Evolutionary conservation across 805 yeast genomes (phyloP), one percentile per base, ranked within the genome.

Genomic region (Cyberlindnera americana): DNA sequence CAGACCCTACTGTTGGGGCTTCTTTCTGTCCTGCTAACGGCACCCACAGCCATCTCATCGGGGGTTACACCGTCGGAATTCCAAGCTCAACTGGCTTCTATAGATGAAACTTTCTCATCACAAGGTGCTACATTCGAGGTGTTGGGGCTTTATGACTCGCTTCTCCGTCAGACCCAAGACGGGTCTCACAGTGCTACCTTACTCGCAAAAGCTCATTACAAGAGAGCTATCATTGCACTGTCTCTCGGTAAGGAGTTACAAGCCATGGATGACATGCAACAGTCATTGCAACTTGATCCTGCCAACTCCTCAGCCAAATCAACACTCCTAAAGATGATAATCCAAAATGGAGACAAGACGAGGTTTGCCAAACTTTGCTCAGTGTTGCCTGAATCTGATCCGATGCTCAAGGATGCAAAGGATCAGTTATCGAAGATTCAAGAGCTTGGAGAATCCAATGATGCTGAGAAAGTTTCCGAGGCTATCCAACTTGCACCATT

Each of bases 221-320:
- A 77, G 53, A 70, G 73, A 40, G 89, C 87, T 0, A 55, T 81
- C 31, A 73, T 82, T 3, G 81, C 81, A 38, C 59, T 79, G 38
- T 70, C 78, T 12, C 53, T 79, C 46, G 77, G 77, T 24, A 75
- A 73, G 42, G 83, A 77, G 22, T 47, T 57, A 23, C 64, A 65
- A 27, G 82, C 90, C 0, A 62, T 78, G 7, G 57, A 57, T 3
- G 80, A 77, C 47, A 75, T 83, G 41, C 66, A 70, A 41, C 54
- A 49, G 12, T 74, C 82, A 18, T 54, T 76, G 33, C 52, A 55
- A n/a, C 53, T 66, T 10, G 72, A 64, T 46, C 66, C 66, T 5
- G 44, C 53, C 17, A 68, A 66, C 41, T 49, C 51, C 12, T 70
- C 77, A 2, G 83, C 88, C n/a, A 64, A 66, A 35, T 59, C 56